Percentiles rank a stretch among this genome's conserved stretches.
Evolutionary conservation across 2,329 filamentous ascomycete species (phyloP).

Genomic region (Cercospora janseana): DNA sequence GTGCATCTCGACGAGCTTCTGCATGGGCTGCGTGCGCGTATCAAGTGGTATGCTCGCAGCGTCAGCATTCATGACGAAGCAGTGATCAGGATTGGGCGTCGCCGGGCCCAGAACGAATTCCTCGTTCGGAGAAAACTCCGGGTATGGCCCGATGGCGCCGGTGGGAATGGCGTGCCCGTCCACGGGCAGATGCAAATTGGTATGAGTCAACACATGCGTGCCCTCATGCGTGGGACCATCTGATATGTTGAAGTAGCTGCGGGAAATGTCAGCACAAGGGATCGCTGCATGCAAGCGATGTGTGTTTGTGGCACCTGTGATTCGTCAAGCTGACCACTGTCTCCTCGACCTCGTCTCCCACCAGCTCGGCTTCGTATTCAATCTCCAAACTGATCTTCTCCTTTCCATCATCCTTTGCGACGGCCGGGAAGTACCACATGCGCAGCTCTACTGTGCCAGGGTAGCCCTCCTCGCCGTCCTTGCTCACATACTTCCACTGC

Average conservation of each 20-base stretch:
- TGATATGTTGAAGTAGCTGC: slow-evolving; percentile 67
- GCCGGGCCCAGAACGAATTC: slow-evolving; percentile 69
- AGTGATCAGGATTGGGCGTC: slow-evolving; percentile 81
- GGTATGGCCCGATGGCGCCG: slow-evolving; percentile 62
- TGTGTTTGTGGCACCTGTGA: slow-evolving; percentile 63
- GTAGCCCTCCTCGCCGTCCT: slow-evolving; percentile 84
- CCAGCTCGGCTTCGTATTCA: slow-evolving; percentile 84
- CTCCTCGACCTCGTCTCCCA: slow-evolving; percentile 73
- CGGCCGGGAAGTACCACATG: slow-evolving; percentile 75
- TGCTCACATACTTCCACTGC: slow-evolving; percentile 58
- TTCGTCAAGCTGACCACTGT: slow-evolving; percentile 93
- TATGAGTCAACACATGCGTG: slow-evolving; percentile 58
- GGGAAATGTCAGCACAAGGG: slow-evolving; percentile 17
- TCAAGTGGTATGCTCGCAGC: slow-evolving; percentile 53
- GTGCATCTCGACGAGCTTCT: slow-evolving; percentile 66
- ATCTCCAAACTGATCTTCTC: slow-evolving; percentile 72
- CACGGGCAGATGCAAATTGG: slow-evolving; percentile 68
- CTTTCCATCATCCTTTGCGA: slow-evolving; percentile 59
- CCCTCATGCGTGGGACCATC: slow-evolving; percentile 60
- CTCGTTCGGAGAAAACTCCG: slow-evolving; percentile 62
- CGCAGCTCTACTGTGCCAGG: slow-evolving; percentile 78
- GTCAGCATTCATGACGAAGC: slow-evolving; percentile 74
- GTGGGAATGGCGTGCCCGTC: slow-evolving; percentile 73
- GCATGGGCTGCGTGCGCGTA: slow-evolving; percentile 57
- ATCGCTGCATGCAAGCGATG: slow-evolving; percentile 7